Evolutionary conservation across 1,284 basidiomycete genomes (phyloP).

Genomic region (Heterobasidion irregulare): DNA sequence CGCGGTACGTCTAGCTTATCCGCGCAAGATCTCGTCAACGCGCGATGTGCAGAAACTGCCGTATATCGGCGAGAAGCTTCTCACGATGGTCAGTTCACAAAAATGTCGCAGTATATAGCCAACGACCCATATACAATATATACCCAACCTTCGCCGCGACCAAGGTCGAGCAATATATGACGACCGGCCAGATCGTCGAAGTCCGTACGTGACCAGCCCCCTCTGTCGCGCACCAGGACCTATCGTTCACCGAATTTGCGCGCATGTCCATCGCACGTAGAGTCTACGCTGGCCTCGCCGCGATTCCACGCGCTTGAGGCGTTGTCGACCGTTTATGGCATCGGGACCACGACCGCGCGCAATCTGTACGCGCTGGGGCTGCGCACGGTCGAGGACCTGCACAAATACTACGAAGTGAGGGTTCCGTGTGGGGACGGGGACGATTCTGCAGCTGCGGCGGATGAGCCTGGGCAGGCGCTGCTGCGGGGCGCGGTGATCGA

Average conservation of each 20-base stretch:
- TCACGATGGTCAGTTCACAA: conserved; percentile 36
- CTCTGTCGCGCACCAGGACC: neutral
- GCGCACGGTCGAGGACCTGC: conserved; percentile 53
- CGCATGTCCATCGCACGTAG: conserved; percentile 21
- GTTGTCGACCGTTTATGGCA: conserved; percentile 63
- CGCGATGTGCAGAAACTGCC: conserved; percentile 43
- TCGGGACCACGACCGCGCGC: conserved; percentile 61
- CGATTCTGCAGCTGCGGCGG: neutral
- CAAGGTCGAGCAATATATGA: conserved; percentile 57
- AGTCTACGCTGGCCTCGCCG: conserved; percentile 33
- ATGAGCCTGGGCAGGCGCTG: neutral
- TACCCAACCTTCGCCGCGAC: neutral
- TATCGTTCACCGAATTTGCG: neutral
- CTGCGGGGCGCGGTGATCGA: neutral
- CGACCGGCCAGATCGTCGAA: conserved; percentile 48
- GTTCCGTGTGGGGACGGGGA: conserved; percentile 7
- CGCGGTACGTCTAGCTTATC: conserved; percentile 44
- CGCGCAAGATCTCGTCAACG: conserved; percentile 36
- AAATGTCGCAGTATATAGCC: too few relatives aligned
- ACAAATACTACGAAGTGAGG: conserved; percentile 53
- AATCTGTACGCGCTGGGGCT: conserved; percentile 53
- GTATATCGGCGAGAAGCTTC: conserved; percentile 52
- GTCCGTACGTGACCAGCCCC: conserved; percentile 33
- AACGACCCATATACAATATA: too few relatives aligned
- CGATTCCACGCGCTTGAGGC: conserved; percentile 47